These are phyloP conservation scores for Syncephalastrum sp. DNA, from an alignment of 371 early-diverging fungal genomes.

Conservation along the genomic window DNA sequence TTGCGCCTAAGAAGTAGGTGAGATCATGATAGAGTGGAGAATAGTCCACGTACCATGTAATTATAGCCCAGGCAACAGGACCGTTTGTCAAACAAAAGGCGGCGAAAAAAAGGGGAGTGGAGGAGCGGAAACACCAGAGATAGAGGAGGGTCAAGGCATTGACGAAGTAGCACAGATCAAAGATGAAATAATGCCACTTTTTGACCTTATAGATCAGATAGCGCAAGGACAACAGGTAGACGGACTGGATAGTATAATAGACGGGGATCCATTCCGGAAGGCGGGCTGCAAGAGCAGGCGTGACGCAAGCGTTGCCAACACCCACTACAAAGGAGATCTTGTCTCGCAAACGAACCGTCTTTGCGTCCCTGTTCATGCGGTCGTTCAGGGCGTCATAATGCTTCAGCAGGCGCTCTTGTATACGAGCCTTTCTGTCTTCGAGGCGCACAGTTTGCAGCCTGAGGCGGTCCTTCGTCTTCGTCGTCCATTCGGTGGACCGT, in stretches of 20 bases:
- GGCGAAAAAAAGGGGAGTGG: slow-evolving; percentile 44
- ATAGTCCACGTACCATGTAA: slow-evolving; percentile 46
- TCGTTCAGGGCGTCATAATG: slow-evolving; percentile 36
- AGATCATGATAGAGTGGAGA: too few species aligned
- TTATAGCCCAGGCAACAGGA: slow-evolving; percentile 71
- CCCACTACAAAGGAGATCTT: slow-evolving; percentile 74
- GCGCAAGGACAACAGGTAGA: slow-evolving; percentile 51
- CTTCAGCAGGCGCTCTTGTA: slow-evolving; percentile 27
- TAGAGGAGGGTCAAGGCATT: slow-evolving; percentile 58
- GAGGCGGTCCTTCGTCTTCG: slow-evolving; percentile 37
- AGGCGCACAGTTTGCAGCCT: slow-evolving; percentile 35
- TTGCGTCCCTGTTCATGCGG: slow-evolving; percentile 48
- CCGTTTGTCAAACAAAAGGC: slow-evolving; percentile 63
- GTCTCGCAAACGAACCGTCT: slow-evolving; percentile 59
- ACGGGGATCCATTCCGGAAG: slow-evolving; percentile 60
- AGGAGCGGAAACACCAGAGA: slow-evolving; percentile 52
- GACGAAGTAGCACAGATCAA: slow-evolving; percentile 72
- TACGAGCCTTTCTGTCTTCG: slow-evolving; percentile 28
- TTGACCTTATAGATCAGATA: slow-evolving; percentile 59
- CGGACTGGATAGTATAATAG: slow-evolving; percentile 54
- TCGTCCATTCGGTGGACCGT: slow-evolving; percentile 43
- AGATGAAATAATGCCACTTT: slow-evolving; percentile 69
- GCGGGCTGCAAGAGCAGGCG: slow-evolving; percentile 55
- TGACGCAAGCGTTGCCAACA: slow-evolving; percentile 67
- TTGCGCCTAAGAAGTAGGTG: slow-evolving; percentile 42